A percentile compares a stretch with the other conserved stretches of the same genome.
Conservation (phyloP, 1,139 yeast species). For the Pichia sp. region DNA sequence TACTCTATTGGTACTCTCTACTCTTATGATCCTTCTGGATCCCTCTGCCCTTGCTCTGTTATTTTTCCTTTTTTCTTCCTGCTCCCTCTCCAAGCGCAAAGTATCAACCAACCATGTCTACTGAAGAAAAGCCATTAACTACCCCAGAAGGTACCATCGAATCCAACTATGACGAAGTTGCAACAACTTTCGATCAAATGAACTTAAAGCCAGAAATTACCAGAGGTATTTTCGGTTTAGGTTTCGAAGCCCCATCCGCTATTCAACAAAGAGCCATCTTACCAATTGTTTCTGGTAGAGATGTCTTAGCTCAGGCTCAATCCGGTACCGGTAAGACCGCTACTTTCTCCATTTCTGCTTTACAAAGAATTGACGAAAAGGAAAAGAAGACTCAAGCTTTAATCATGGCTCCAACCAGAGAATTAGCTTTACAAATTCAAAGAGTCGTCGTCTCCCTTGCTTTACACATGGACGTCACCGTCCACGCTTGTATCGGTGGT, state of each 20-base stretch:
- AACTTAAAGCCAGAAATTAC: constrained; percentile 75
- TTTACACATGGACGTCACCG: constrained; percentile 88
- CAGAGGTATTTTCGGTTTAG: constrained; percentile 94
- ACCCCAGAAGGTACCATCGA: constrained; percentile 47
- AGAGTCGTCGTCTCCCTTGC: constrained; percentile 94
- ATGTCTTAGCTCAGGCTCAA: constrained; percentile 98
- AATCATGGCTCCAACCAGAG: constrained; percentile 98
- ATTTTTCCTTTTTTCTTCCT: neutral
- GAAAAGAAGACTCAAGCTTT: constrained; percentile 87
- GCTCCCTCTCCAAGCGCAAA: neutral
- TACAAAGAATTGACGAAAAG: constrained; percentile 85
- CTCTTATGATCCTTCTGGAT: neutral
- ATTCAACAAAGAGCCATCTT: constrained; percentile 98
- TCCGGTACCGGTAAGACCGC: constrained; percentile 99
- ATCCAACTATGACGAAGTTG: constrained; percentile 97
- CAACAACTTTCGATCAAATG: constrained; percentile 84
- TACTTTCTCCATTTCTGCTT: constrained; percentile 95
- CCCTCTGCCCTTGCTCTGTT: neutral
- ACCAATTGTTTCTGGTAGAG: constrained; percentile 96
- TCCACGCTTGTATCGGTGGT: constrained; percentile 99
- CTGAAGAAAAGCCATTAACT: constrained; percentile 37
- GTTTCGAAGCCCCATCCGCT: constrained; percentile 97
- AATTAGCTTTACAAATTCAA: constrained; percentile 97
- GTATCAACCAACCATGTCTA: constrained; percentile 18
- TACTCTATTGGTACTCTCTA: too few species aligned